Percentiles rank a stretch among this genome's conserved stretches.
Evolutionary conservation across 495 filamentous ascomycete genomes (phyloP).

Genomic region (Recurvomyces mirabilis): DNA sequence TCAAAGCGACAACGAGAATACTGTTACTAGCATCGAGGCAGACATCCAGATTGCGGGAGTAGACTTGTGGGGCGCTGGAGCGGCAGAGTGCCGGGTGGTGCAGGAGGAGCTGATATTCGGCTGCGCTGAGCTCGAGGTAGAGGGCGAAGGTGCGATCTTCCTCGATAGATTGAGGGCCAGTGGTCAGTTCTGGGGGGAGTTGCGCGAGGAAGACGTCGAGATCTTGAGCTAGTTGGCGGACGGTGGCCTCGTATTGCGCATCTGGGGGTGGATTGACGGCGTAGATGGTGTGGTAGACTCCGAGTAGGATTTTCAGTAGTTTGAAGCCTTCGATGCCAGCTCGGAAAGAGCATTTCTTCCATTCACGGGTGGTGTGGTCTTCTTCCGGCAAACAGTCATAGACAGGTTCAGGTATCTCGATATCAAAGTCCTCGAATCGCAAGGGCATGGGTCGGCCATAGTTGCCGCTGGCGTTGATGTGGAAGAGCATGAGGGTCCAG

Average conservation of each 20-base stretch:
- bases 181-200: constrained; percentile 44
- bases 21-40: constrained; percentile 55
- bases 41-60: constrained; percentile 52
- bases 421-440: constrained; percentile 57
- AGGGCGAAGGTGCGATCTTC: constrained; percentile 40
- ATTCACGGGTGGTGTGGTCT: constrained; percentile 32
- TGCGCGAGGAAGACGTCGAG: constrained; percentile 44
- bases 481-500: constrained; percentile 54
- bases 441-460: constrained; percentile 67
- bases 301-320: constrained; percentile 49
- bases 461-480: constrained; percentile 56
- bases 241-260: constrained; percentile 46
- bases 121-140: constrained; percentile 37
- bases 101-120: constrained; percentile 43
- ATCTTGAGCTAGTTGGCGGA: constrained; percentile 51
- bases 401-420: constrained; percentile 58
- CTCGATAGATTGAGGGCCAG: constrained; percentile 35
- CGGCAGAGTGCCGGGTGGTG: constrained; percentile 62
- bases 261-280: constrained; percentile 45
- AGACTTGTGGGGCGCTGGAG: constrained; percentile 47
- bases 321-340: constrained; percentile 53
- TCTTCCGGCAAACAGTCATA: constrained; percentile 54
- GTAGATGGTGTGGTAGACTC: constrained; percentile 64
- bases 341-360: constrained; percentile 49
- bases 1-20: constrained; percentile 48